Evolutionary conservation across 2,329 filamentous ascomycete species (phyloP).

Genomic region (Fusarium acutatum): DNA sequence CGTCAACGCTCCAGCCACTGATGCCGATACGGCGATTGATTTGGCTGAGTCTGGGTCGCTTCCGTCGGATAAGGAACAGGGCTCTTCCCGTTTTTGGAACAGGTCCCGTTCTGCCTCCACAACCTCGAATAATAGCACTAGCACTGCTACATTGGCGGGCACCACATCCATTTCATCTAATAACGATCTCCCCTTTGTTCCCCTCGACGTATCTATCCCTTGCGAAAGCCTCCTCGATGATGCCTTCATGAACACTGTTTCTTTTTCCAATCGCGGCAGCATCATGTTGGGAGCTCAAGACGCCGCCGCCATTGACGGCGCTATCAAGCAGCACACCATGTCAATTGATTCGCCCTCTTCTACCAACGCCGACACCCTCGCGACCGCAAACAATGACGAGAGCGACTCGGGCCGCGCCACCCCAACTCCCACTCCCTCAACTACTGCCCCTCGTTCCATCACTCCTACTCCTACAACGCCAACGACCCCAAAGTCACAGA

Average conservation of each 20-base stretch:
- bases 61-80: slow-evolving; percentile 25
- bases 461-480: slow-evolving; percentile 33
- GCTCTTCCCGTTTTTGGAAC: slow-evolving; percentile 42
- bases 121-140: slow-evolving; percentile 39
- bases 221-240: slow-evolving; percentile 65
- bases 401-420: slow-evolving; percentile 37
- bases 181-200: slow-evolving; percentile 53
- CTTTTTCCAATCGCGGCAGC: slow-evolving; percentile 71
- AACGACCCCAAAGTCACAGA: slow-evolving; percentile 35
- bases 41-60: slow-evolving; percentile 29
- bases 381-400: slow-evolving; percentile 19
- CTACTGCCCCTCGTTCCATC: slow-evolving; percentile 7
- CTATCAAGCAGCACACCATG: slow-evolving; percentile 18
- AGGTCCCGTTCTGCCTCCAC: slow-evolving; percentile 38
- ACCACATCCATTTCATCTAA: slow-evolving; percentile 33
- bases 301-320: slow-evolving; percentile 34
- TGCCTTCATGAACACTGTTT: slow-evolving; percentile 63
- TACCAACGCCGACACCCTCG: slow-evolving; percentile 4
- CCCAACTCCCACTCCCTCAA: slow-evolving; percentile 26
- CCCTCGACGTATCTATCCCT: slow-evolving; percentile 65
- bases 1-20: slow-evolving; percentile 32
- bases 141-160: slow-evolving; percentile 35
- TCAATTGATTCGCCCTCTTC: slow-evolving; percentile 15
- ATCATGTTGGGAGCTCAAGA: slow-evolving; percentile 66
- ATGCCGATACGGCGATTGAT: slow-evolving; percentile 19